These are phyloP conservation scores for Prinsepia uniflora DNA, from an alignment of 306 rosid genomes.

Conservation along the genomic window DNA sequence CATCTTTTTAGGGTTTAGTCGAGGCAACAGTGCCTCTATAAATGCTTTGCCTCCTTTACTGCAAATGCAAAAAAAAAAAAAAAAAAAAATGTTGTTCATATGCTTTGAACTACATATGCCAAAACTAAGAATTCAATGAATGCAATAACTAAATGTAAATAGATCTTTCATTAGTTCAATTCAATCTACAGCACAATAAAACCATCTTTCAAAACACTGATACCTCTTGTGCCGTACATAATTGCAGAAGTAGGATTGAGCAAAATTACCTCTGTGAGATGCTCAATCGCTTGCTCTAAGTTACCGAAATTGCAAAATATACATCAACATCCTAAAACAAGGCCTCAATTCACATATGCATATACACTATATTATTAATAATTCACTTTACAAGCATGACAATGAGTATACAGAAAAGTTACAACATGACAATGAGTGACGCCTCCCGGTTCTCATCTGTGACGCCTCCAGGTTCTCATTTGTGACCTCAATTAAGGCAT, in stretches of 20 bases:
- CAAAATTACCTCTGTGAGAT: conserved; percentile 65
- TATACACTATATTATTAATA: neutral
- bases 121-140: too few species aligned
- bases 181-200: too few species aligned
- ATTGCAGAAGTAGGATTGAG: conserved; percentile 85
- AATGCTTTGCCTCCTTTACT: too few species aligned
- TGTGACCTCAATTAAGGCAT: conserved; percentile 56
- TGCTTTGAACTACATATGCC: too few species aligned
- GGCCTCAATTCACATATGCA: neutral
- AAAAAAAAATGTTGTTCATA: too few species aligned
- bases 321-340: neutral
- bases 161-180: too few species aligned
- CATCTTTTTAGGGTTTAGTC: conserved; percentile 70
- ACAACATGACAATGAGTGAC: too few species aligned
- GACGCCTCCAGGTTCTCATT: conserved; percentile 78
- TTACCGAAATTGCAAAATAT: conserved; percentile 42
- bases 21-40: conserved; percentile 70
- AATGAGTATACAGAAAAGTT: too few species aligned
- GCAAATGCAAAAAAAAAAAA: too few species aligned
- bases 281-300: conserved; percentile 69
- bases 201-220: conserved; percentile 12
- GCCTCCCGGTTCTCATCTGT: conserved; percentile 60
- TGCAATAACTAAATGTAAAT: too few species aligned
- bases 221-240: conserved; percentile 88
- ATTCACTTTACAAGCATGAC: conserved; percentile 47